A percentile compares a stretch with the other conserved stretches of the same genome.
These are phyloP conservation scores for Lolium rigidum DNA, from an alignment of 176 grass and related monocot genomes.

Conservation along the genomic window DNA sequence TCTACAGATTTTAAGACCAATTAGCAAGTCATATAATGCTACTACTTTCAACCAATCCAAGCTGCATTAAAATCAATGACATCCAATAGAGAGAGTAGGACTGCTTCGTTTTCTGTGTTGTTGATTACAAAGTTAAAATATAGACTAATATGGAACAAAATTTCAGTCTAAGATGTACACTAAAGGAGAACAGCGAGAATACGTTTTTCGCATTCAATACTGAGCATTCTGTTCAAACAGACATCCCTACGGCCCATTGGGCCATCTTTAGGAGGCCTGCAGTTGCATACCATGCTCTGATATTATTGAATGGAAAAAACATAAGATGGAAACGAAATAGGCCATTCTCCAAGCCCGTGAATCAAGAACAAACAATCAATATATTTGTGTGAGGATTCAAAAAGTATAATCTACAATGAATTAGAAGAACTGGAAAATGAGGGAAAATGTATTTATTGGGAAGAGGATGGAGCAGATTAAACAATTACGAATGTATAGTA, in stretches of 20 bases:
- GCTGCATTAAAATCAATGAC: too few relatives aligned
- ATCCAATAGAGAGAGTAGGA: too few relatives aligned
- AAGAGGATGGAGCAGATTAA: neutral
- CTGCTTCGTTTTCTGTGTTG: too few relatives aligned
- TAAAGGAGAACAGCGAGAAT: too few relatives aligned
- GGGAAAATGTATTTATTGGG: conserved; percentile 8
- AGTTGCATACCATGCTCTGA: conserved; percentile 97
- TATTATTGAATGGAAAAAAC: conserved; percentile 47
- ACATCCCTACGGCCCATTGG: neutral
- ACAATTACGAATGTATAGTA: neutral
- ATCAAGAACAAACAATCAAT: conserved; percentile 40
- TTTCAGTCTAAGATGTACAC: too few relatives aligned
- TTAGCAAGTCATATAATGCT: too few relatives aligned
- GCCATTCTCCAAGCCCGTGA: neutral
- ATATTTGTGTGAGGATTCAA: conserved; percentile 20
- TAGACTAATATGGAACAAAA: too few relatives aligned
- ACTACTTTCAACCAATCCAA: too few relatives aligned
- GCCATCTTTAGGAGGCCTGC: conserved; percentile 59
- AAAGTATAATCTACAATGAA: conserved; percentile 27
- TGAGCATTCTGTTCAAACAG: conserved; percentile 23
- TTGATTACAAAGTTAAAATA: too few relatives aligned
- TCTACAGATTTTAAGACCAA: too few relatives aligned
- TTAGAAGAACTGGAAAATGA: conserved; percentile 13
- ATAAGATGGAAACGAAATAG: conserved; percentile 29
- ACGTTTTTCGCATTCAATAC: conserved; percentile 26